Evolutionary conservation across 1,284 basidiomycete species (phyloP).

Genomic region (Athelia sp.): DNA sequence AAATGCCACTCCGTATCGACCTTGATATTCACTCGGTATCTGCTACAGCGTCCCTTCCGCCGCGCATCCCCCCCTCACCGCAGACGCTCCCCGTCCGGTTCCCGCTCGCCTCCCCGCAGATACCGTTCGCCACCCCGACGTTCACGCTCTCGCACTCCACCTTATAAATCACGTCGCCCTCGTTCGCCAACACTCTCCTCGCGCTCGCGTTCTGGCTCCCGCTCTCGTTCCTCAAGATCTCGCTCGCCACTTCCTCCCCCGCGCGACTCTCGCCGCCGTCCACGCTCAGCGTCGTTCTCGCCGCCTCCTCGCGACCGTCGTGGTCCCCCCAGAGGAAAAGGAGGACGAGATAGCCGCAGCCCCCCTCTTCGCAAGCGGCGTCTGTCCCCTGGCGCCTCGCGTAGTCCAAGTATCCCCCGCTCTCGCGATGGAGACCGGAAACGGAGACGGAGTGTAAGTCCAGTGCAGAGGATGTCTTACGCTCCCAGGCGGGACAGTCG

Average conservation of each 20-base stretch:
- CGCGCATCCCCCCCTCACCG: slow-evolving; percentile 33
- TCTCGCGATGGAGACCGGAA: slow-evolving; percentile 8
- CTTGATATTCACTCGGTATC: slow-evolving; percentile 14
- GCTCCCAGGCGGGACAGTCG: slow-evolving; percentile 14
- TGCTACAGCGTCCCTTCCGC: slow-evolving; percentile 28
- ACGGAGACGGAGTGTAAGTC: slow-evolving; percentile 30
- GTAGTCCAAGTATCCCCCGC: slow-evolving; percentile 37
- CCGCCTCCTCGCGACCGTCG: slow-evolving; percentile 33
- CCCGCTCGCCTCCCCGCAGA: slow-evolving; percentile 34
- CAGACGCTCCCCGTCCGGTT: slow-evolving; percentile 28
- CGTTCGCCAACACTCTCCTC: slow-evolving; percentile 23
- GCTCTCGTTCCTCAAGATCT: slow-evolving; percentile 33
- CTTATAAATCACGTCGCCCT: neutral
- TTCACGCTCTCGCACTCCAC: slow-evolving; percentile 20
- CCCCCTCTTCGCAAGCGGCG: slow-evolving; percentile 54
- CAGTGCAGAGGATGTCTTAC: slow-evolving; percentile 24
- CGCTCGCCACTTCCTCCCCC: slow-evolving; percentile 39
- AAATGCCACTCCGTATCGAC: slow-evolving; percentile 1
- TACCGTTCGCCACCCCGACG: slow-evolving; percentile 29
- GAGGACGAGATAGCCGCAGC: slow-evolving; percentile 45
- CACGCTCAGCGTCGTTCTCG: slow-evolving; percentile 41
- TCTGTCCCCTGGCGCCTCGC: slow-evolving; percentile 33
- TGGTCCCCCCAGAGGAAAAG: slow-evolving; percentile 20
- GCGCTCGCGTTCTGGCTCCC: slow-evolving; percentile 36
- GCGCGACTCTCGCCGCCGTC: slow-evolving; percentile 31